Base-by-base conservation (phyloP, 2,329 filamentous ascomycete species). In the Cordyceps cateniannulata region DNA sequence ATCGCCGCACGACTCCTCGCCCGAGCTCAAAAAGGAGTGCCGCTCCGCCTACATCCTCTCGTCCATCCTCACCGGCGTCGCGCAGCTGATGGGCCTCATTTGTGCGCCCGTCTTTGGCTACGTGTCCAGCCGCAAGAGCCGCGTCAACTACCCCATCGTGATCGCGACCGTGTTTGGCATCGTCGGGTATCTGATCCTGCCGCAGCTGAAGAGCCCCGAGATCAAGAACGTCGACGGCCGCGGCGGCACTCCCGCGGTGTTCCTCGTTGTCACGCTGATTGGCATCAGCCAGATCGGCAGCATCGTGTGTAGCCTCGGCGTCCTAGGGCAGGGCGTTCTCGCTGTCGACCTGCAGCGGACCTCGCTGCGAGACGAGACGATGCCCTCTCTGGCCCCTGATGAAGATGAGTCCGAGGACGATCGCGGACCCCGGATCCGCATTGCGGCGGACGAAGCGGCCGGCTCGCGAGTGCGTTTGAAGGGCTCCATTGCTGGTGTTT, bases 281-380 rank as follows among this genome's bases (percentile, higher is more conserved):
- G 95, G 95, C 16, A 85, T 96, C 69, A 96, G 91, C 68, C 95
- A 99, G 74, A 98, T 99, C 63, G 95, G 93, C 2, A 89, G 92
- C 12, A 98, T 99, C 62, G 95, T 99, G 1, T 97, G 93, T 76
- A 96, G 91, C 65, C 82, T 99, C n/a, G 92, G 90, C 1, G 85
- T 95, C 1, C 81, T 99, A 3, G 91, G 91, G 42, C 85, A 86
- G 18, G 93, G 92, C 4, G 88, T 98, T 24, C 79, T 96, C 24
- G 76, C 78, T 5, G 77, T 75, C 1, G 80, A 83, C 51, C 66
- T 77, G 4, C 69, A 70, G 14, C 67, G 67, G 32, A 65, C 66
- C 1, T 65, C 49, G 44, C 67, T 59, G 61, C 63, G 63, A 12
- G 65, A 68, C 47, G 58, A 60, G 29, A n/a, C 27, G 6, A 16